Percentiles rank a stretch among this genome's conserved stretches.
Conservation (phyloP, 164 flowering plant genomes). For the Piper longum region DNA sequence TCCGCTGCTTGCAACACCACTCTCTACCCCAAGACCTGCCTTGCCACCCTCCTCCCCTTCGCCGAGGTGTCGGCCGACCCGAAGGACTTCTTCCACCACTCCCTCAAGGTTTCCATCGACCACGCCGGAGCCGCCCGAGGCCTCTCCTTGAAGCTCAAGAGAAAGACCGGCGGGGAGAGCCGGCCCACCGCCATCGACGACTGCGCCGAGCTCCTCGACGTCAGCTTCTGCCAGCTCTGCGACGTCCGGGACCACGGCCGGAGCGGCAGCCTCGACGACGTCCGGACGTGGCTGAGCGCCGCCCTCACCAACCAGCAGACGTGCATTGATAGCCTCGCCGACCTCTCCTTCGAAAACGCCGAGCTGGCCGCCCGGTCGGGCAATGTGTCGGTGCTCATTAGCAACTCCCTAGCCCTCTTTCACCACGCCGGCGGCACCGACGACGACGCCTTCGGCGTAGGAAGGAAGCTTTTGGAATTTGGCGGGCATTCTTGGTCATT, state of each 20-base stretch:
- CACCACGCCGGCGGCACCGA: not conserved
- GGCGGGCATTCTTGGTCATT: slow-evolving; percentile 4
- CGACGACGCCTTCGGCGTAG: not conserved
- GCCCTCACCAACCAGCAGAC: slow-evolving; percentile 24
- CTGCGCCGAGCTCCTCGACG: slow-evolving; percentile 18
- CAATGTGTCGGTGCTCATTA: slow-evolving; percentile 9
- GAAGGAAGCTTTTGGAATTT: not conserved
- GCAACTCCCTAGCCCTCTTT: slow-evolving; percentile 18
- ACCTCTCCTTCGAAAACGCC: not conserved
- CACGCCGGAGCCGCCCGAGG: slow-evolving; percentile 5
- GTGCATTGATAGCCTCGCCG: slow-evolving; percentile 17
- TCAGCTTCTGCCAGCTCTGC: slow-evolving; percentile 9
- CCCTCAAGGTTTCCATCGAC: slow-evolving; percentile 6
- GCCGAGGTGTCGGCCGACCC: not conserved
- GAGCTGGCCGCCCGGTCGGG: slow-evolving; percentile 1
- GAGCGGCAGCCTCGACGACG: slow-evolving; percentile 12
- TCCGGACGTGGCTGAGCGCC: slow-evolving; percentile 28
- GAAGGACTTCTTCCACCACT: slow-evolving; percentile 10
- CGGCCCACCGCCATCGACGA: slow-evolving; percentile 11
- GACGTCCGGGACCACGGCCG: slow-evolving; percentile 3
- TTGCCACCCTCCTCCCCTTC: slow-evolving; percentile 5
- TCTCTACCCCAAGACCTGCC: slow-evolving; percentile 11
- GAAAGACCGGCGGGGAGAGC: not conserved
- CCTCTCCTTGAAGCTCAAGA: slow-evolving; percentile 3
- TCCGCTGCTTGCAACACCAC: slow-evolving; percentile 13